Evolutionary conservation across 768 basidiomycete genomes (phyloP).

Genomic region (Pholiota conissans): DNA sequence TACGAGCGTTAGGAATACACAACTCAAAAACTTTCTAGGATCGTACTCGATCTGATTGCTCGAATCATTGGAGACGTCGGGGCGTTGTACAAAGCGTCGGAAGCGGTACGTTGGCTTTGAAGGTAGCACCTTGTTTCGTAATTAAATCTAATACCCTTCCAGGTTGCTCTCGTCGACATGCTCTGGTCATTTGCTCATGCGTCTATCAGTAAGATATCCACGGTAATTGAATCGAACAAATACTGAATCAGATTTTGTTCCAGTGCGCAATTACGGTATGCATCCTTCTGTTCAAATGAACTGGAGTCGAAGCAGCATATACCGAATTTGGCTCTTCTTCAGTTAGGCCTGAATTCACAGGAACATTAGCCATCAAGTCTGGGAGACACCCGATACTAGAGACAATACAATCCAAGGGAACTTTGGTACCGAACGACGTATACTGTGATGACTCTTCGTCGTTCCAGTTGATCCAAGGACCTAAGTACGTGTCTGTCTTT

Average conservation of each 20-base stretch:
- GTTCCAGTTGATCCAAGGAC: constrained; percentile 92
- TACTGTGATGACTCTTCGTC: constrained; percentile 82
- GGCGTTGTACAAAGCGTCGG: constrained; percentile 85
- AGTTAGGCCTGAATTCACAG: constrained; percentile 93
- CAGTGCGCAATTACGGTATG: constrained; percentile 51
- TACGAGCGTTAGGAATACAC: background rate
- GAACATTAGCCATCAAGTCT: constrained; percentile 84
- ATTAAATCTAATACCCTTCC: background rate
- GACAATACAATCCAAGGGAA: constrained; percentile 62
- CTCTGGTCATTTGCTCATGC: constrained; percentile 85
- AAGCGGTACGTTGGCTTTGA: constrained; percentile 59
- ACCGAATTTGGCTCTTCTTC: too few relatives aligned
- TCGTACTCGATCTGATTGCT: constrained; percentile 75
- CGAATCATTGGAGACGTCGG: constrained; percentile 73
- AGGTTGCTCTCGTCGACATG: constrained; percentile 91
- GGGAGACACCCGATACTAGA: constrained; percentile 91
- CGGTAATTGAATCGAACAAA: background rate
- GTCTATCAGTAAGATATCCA: constrained; percentile 63
- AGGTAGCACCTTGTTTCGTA: background rate
- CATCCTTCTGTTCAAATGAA: background rate
- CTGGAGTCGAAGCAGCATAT: too few relatives aligned
- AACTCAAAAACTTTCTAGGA: constrained; percentile 38
- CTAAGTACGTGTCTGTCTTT: constrained; percentile 56
- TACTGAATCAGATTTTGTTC: background rate
- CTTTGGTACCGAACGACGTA: constrained; percentile 85